These are phyloP conservation scores for Kwoniella dendrophila DNA, from an alignment of 768 basidiomycete species.

Conservation along the genomic window DNA sequence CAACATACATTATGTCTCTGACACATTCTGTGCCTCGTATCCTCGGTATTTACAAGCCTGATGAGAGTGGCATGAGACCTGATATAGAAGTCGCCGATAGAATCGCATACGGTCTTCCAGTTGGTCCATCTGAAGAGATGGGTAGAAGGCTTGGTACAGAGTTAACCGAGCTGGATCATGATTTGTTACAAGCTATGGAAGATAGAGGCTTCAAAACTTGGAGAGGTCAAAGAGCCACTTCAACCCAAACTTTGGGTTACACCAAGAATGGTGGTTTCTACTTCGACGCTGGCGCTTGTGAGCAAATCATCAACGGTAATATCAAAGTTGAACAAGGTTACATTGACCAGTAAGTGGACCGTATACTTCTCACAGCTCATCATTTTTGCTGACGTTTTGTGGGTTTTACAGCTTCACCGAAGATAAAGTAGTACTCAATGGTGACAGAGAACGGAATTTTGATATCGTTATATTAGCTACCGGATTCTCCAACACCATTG, in stretches of 20 bases:
- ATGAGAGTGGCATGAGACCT: constrained; percentile 20
- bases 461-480: constrained; percentile 37
- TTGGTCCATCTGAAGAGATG: constrained; percentile 23
- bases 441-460: constrained; percentile 24
- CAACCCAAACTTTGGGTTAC: constrained; percentile 16
- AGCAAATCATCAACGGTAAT: constrained; percentile 33
- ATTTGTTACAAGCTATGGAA: constrained; percentile 18
- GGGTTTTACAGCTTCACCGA: constrained; percentile 17
- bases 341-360: constrained; percentile 8
- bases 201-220: constrained; percentile 30
- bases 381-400: not conserved
- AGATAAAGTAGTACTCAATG: constrained; percentile 26
- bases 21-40: constrained; percentile 57
- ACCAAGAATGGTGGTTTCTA: constrained; percentile 35
- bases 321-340: constrained; percentile 38
- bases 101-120: constrained; percentile 16
- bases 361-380: not conserved
- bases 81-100: constrained; percentile 21
- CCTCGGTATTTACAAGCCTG: constrained; percentile 21
- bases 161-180: constrained; percentile 4
- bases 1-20: constrained; percentile 63
- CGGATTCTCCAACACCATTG: constrained; percentile 36
- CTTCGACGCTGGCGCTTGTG: constrained; percentile 35
- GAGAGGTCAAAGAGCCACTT: constrained; percentile 25
- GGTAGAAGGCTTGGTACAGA: constrained; percentile 8